These are phyloP conservation scores for Santalum album DNA, from an alignment of 164 flowering plant genomes.

Conservation along the genomic window DNA sequence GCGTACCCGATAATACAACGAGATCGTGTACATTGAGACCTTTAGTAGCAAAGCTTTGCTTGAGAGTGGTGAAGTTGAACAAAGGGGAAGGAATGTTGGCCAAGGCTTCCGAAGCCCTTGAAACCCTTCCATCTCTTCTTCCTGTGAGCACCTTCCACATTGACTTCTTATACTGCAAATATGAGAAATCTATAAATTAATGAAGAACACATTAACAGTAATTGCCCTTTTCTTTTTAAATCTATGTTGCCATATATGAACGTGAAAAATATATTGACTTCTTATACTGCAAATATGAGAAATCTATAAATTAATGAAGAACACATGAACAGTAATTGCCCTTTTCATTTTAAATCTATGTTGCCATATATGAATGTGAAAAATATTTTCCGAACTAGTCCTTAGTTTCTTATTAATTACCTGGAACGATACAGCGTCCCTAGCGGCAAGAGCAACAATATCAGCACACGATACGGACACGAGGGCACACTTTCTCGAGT, in stretches of 20 bases:
- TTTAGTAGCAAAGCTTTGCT: constrained; percentile 27
- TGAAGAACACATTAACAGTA: no score
- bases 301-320: no score
- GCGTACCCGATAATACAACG: constrained; percentile 40
- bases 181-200: no score
- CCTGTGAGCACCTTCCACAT: constrained; percentile 53
- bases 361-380: not conserved
- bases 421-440: constrained; percentile 54
- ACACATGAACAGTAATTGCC: no score
- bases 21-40: constrained; percentile 39
- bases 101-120: constrained; percentile 28
- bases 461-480: constrained; percentile 66
- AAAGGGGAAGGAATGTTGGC: constrained; percentile 38
- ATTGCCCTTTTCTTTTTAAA: no score
- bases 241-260: not conserved
- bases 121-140: constrained; percentile 51
- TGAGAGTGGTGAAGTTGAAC: constrained; percentile 34
- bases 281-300: not conserved
- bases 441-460: constrained; percentile 53
- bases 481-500: constrained; percentile 30
- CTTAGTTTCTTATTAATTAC: constrained; percentile 17
- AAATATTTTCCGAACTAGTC: not conserved
- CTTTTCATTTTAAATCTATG: no score
- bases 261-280: constrained; percentile 2
- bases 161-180: constrained; percentile 27